These are phyloP conservation scores for Coleophoma cylindrospora DNA, from an alignment of 2,329 filamentous ascomycete genomes.

Conservation along the genomic window DNA sequence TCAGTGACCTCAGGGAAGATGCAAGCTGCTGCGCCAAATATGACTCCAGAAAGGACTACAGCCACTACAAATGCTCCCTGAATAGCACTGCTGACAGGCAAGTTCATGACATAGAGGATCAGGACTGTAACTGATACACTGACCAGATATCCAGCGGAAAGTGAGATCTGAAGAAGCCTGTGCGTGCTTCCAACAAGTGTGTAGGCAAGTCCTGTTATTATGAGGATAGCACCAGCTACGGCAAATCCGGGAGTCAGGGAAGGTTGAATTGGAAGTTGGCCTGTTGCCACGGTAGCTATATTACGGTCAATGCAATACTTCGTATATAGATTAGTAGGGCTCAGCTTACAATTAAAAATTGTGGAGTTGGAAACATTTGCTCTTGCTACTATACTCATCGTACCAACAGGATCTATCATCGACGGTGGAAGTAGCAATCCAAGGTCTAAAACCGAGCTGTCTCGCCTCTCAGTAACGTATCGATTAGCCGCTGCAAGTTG, in stretches of 20 bases:
- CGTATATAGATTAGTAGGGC: no score
- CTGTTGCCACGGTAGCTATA: slow-evolving; percentile 25
- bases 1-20: slow-evolving; percentile 81
- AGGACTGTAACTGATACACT: slow-evolving; percentile 73
- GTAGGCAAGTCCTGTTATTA: slow-evolving; percentile 67
- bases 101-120: slow-evolving; percentile 83
- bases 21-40: slow-evolving; percentile 69
- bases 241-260: slow-evolving; percentile 75
- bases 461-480: slow-evolving; percentile 15
- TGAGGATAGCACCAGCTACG: slow-evolving; percentile 71
- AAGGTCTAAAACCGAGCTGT: slow-evolving; percentile 14
- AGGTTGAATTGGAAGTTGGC: slow-evolving; percentile 66
- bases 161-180: slow-evolving; percentile 71
- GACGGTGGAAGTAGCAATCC: slow-evolving; percentile 1
- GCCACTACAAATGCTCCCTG: slow-evolving; percentile 88
- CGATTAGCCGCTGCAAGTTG: slow-evolving; percentile 13
- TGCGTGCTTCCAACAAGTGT: slow-evolving; percentile 79
- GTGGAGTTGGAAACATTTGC: slow-evolving; percentile 10
- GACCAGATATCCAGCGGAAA: slow-evolving; percentile 71
- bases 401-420: no score
- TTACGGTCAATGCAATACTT: slow-evolving; percentile 8
- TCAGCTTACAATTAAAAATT: slow-evolving; percentile 17
- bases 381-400: slow-evolving; percentile 9
- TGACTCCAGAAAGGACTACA: slow-evolving; percentile 63
- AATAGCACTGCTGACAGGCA: slow-evolving; percentile 67